Percentiles rank a stretch among this genome's conserved stretches.
Conservation (phyloP, 1,139 yeast genomes). For the Yamadazyma aaseri region DNA sequence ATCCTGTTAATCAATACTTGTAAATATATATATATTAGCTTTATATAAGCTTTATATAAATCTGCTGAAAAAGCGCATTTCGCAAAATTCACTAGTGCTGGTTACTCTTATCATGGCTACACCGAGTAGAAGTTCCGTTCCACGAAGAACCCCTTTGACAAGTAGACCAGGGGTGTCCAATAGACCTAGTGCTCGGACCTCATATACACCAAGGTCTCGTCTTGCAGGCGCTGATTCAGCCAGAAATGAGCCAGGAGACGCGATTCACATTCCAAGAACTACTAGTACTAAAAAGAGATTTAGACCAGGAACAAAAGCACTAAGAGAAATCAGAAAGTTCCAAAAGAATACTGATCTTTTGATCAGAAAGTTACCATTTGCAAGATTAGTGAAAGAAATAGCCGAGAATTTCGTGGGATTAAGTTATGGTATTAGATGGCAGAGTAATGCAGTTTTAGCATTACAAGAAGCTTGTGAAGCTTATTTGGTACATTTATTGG, state of each 20-base stretch:
- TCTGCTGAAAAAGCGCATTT: constrained; percentile 1
- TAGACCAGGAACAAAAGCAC: constrained; percentile 72
- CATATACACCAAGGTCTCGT: constrained; percentile 1
- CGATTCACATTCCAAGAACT: constrained; percentile 23
- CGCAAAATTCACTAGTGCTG: constrained; percentile 4
- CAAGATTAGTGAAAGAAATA: constrained; percentile 78
- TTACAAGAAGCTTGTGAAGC: constrained; percentile 94
- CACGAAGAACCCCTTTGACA: neutral
- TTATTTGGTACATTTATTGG: constrained; percentile 77
- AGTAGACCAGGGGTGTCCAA: neutral
- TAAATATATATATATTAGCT: no score
- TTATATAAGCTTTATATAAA: no score
- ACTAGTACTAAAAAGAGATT: constrained; percentile 47
- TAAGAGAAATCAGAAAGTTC: constrained; percentile 74
- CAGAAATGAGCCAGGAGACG: constrained; percentile 54
- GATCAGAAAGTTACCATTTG: constrained; percentile 86
- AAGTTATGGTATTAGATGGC: constrained; percentile 77
- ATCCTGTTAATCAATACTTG: neutral
- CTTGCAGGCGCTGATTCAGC: constrained; percentile 10
- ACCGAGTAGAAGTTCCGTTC: neutral
- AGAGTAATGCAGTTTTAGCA: constrained; percentile 82
- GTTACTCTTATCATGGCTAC: constrained; percentile 2
- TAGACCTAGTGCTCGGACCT: constrained; percentile 1
- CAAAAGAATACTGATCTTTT: constrained; percentile 79
- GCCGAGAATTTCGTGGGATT: constrained; percentile 64